Evolutionary conservation across 441 rosid genomes (phyloP), one percentile per base, ranked within the genome.

Genomic region (Jatropha podagrica): DNA sequence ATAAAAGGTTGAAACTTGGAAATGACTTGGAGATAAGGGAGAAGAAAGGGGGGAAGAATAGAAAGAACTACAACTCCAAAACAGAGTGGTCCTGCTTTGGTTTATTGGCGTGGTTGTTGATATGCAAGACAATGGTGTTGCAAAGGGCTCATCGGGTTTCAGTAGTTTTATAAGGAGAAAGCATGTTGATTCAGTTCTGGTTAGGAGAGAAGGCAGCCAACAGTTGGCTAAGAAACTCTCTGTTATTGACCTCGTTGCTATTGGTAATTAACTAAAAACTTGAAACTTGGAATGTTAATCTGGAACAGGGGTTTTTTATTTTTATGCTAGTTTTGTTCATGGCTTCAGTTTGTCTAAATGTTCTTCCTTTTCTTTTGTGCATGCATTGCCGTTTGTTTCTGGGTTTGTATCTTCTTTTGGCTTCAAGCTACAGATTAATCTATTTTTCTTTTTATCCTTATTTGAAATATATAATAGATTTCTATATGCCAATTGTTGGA

Each of bases 181-280:
- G 76, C 97, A 91, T 78, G 97, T 93, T 66, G 95, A 93, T 82
- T 93, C 97, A 75, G 87, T 79, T 54, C 79, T 83, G 84, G 26
- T 69, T 5, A 69, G 44, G 54, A 70, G 73, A 63, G 66, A 76
- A 38, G 74, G 71, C 23, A 20, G 11, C 67, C 86, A 84, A 32
- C 90, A 90, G 68, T 86, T 96, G 82, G 97, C 98, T 65, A 93
- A 87, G 87, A 87, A 86, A 60, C 84, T 96, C 70, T 85, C 94
- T 42, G 80, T 89, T 78, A 84, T 90, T 79, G 89, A 96, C 83
- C 88, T 95, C 68, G 81, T 91, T 75, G 99, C 97, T 15, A 88
- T 95, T 76, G 99, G 99, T 94, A 87, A 81, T 12, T 52, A 15
- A 9, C 41, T 26, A 42, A 12, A 18, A 7, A 9, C 3, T 72